Evolutionary conservation across 805 yeast species (phyloP).

Genomic region (Cyberlindnera japonica): DNA sequence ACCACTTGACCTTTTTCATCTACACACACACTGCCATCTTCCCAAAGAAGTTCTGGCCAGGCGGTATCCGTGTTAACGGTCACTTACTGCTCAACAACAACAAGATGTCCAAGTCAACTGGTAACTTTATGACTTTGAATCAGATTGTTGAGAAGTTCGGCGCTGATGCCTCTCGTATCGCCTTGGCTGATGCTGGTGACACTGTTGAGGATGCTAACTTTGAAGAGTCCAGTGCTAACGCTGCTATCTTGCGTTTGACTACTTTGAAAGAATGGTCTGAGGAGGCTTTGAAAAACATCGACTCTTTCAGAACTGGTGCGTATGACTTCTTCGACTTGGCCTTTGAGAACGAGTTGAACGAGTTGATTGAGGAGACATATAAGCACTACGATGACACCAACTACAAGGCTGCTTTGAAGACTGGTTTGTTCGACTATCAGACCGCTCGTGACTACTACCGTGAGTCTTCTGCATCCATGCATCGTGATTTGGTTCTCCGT

Average conservation of each 20-base stretch:
- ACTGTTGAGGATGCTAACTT: constrained; percentile 96
- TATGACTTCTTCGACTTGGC: constrained; percentile 75
- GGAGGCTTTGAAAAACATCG: constrained; percentile 53
- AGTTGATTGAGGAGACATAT: constrained; percentile 68
- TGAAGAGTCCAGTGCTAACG: constrained; percentile 94
- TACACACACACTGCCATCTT: constrained; percentile 91
- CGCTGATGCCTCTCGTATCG: constrained; percentile 96
- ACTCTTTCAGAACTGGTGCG: constrained; percentile 51
- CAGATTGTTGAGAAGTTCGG: constrained; percentile 87
- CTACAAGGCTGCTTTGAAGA: constrained; percentile 86
- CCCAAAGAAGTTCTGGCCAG: constrained; percentile 91
- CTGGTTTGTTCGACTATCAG: constrained; percentile 91
- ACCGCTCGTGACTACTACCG: constrained; percentile 95
- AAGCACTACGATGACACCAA: constrained; percentile 67
- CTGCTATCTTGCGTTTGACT: constrained; percentile 90
- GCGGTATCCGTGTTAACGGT: constrained; percentile 91
- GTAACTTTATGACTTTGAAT: constrained; percentile 89
- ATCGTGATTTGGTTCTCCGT: constrained; percentile 70
- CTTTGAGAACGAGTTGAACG: constrained; percentile 91
- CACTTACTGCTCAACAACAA: constrained; percentile 93
- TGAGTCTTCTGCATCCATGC: constrained; percentile 73
- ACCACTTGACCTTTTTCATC: constrained; percentile 93
- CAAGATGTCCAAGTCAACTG: constrained; percentile 97
- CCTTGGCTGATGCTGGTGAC: constrained; percentile 98
- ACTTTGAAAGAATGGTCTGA: constrained; percentile 96